These are phyloP conservation scores for Cadophora luteo-olivacea DNA, from an alignment of 2,329 filamentous ascomycete species.

Conservation along the genomic window DNA sequence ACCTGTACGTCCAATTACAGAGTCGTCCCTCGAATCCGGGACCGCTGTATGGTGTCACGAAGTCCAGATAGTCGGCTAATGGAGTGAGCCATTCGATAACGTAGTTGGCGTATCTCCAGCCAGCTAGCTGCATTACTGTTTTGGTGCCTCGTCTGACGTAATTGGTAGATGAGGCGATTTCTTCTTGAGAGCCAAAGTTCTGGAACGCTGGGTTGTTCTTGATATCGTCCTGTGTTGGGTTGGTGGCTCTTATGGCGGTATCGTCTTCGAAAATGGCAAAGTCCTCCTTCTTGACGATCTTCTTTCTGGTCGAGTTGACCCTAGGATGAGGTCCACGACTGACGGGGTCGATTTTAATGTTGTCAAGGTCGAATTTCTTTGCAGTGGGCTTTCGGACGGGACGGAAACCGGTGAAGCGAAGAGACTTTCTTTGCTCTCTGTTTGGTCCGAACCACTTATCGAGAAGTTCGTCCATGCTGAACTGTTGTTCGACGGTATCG, in stretches of 20 bases:
- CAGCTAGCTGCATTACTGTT: background rate
- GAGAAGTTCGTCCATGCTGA: background rate
- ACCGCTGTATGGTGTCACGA: background rate
- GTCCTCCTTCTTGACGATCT: background rate
- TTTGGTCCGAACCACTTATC: background rate
- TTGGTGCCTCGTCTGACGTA: background rate
- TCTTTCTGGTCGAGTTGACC: background rate
- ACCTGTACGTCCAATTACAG: background rate
- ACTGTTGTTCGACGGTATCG: too few species aligned
- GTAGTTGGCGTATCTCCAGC: background rate
- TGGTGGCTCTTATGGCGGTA: conserved; percentile 10
- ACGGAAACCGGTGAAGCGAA: background rate
- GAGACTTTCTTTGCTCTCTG: background rate
- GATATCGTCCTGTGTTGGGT: background rate
- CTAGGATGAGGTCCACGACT: background rate
- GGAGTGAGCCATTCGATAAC: background rate
- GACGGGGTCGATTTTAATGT: background rate
- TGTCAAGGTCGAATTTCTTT: background rate
- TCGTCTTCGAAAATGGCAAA: conserved; percentile 17
- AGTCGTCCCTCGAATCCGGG: background rate
- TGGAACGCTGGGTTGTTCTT: background rate
- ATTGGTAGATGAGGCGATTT: background rate
- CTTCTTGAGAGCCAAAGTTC: background rate
- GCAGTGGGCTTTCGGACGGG: background rate
- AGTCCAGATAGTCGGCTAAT: background rate